Conservation (phyloP, 2,329 filamentous ascomycete species). For the Leptographium galeiforme region DNA sequence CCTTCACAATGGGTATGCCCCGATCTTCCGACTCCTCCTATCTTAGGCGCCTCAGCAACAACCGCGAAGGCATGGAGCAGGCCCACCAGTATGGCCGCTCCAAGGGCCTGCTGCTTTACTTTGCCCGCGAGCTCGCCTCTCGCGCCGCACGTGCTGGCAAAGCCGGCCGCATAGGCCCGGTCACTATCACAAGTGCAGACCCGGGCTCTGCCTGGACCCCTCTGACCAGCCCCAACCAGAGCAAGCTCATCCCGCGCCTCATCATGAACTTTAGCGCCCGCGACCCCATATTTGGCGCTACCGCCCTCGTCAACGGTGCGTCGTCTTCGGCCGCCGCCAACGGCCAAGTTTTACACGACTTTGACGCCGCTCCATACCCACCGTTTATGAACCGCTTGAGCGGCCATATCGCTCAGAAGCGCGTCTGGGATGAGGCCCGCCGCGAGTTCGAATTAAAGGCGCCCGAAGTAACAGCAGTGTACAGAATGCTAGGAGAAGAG, state of each 20-base stretch:
- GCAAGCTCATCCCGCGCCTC: slow-evolving; percentile 21
- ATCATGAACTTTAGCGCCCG: slow-evolving; percentile 25
- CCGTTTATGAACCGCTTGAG: slow-evolving; percentile 22
- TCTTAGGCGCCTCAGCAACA: slow-evolving; percentile 21
- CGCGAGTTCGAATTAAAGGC: slow-evolving; percentile 16
- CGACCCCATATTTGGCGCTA: slow-evolving; percentile 22
- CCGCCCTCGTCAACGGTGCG: slow-evolving; percentile 23
- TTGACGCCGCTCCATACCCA: slow-evolving; percentile 21
- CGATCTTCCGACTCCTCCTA: slow-evolving; percentile 17
- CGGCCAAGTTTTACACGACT: slow-evolving; percentile 25
- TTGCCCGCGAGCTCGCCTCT: slow-evolving; percentile 21
- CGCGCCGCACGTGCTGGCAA: slow-evolving; percentile 8
- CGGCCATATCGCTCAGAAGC: slow-evolving; percentile 13
- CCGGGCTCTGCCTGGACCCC: slow-evolving; percentile 25
- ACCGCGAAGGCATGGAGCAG: slow-evolving; percentile 21
- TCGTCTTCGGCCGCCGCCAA: slow-evolving; percentile 18
- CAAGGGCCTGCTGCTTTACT: slow-evolving; percentile 23
- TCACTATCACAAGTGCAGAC: slow-evolving; percentile 25
- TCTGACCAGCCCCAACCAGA: slow-evolving; percentile 22
- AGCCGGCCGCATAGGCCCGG: slow-evolving; percentile 12
- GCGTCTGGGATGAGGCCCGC: slow-evolving; percentile 16
- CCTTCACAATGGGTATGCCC: slow-evolving; percentile 22
- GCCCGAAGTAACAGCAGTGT: slow-evolving; percentile 15
- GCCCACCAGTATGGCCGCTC: slow-evolving; percentile 25
- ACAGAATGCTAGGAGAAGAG: slow-evolving; percentile 11